Evolutionary conservation across 306 rosid species (phyloP), one percentile per base, ranked within the genome.

Genomic region (Cucumis melo): DNA sequence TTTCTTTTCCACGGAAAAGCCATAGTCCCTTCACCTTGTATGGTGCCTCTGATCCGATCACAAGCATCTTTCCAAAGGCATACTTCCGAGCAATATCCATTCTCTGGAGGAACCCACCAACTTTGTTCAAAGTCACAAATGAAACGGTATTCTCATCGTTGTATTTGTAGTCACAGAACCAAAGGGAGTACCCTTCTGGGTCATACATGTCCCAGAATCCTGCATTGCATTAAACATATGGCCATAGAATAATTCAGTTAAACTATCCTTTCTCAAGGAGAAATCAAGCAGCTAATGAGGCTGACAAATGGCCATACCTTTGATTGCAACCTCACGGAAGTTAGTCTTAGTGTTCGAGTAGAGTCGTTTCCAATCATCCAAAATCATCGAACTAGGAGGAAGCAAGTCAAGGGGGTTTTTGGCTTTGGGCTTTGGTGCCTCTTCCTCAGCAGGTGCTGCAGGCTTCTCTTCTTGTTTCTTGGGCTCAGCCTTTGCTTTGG

Each of bases 151-250:
- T 93, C 87, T 93, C 98, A 17, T 93, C 88, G 5, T 91, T 84
- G 91, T 93, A 91, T 78, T 91, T 91, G 89, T 91, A 93, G n/a
- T 89, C 88, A 86, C 95, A 91, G 87, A 93, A 90, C 98, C 95
- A 91, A 3, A 93, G 91, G 66, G 98, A 93, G 77, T 91, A 93
- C 13, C 98, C 96, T 82, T 93, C 98, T 1, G 98, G 95, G 73
- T 93, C 98, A 61, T 89, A 93, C 96, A 91, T 93, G 78, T 91
- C 96, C 98, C 98, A 93, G 75, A 91, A 93, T 79, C 98, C 98
- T 93, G 84, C 77, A 78, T 50, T 48, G 32, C 8, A 27, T n/a
- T 68, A 44, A 23, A 56, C 38, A 27, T 27, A 27, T 27, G 29
- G 29, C 29, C 29, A 46, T 42, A 46, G n/a, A 46, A 24, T 1